Conservation (phyloP, 495 filamentous ascomycete genomes). For the Podospora conica region DNA sequence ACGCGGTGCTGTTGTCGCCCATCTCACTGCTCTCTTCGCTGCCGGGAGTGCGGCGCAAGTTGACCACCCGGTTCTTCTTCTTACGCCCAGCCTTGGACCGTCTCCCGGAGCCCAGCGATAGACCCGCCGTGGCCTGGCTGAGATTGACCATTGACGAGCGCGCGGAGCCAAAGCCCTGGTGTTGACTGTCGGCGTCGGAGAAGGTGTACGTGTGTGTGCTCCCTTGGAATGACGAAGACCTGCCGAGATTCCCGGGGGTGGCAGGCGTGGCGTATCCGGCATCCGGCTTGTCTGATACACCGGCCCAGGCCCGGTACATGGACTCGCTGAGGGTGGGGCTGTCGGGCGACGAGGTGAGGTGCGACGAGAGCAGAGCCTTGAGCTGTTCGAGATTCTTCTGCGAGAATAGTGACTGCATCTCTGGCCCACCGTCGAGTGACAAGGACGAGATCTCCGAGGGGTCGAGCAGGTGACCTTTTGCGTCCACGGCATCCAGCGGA, state of each 20-base stretch:
- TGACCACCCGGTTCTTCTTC: conserved; percentile 90
- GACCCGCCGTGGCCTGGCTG: conserved; percentile 50
- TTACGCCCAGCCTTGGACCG: conserved; percentile 66
- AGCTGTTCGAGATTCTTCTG: conserved; percentile 81
- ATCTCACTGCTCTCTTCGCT: conserved; percentile 47
- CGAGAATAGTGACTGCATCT: conserved; percentile 78
- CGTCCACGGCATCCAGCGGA: conserved; percentile 70
- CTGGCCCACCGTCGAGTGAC: conserved; percentile 66
- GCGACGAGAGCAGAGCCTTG: conserved; percentile 69
- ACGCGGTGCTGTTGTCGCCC: conserved; percentile 25
- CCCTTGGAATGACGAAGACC: conserved; percentile 57
- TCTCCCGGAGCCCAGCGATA: conserved; percentile 58
- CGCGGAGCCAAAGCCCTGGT: conserved; percentile 41
- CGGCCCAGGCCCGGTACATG: conserved; percentile 87
- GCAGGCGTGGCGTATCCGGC: conserved; percentile 48
- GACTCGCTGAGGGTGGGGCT: conserved; percentile 78
- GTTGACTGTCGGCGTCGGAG: conserved; percentile 47
- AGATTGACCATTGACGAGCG: conserved; percentile 42
- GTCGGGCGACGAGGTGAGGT: conserved; percentile 79
- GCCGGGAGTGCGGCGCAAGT: conserved; percentile 63
- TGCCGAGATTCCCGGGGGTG: conserved; percentile 47
- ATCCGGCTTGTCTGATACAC: conserved; percentile 65
- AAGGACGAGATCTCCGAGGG: conserved; percentile 65
- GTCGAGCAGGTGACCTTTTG: conserved; percentile 68
- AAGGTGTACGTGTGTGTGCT: conserved; percentile 59